Conservation (phyloP, 805 yeast genomes). For the Kodamaea jinghongensis region DNA sequence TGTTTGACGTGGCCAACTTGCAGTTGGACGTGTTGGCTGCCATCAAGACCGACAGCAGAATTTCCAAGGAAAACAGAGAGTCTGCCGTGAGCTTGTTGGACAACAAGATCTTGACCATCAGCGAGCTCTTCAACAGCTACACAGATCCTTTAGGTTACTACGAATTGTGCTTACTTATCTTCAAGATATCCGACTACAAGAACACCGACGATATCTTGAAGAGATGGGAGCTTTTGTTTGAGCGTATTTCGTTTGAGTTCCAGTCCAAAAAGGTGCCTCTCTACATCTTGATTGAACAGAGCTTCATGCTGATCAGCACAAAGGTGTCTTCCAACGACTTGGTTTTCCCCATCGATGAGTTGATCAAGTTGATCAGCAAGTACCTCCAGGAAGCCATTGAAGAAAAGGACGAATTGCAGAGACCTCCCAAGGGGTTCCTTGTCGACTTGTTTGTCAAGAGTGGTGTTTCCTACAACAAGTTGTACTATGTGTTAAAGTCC, state of each 20-base stretch:
- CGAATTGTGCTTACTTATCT: constrained; percentile 74
- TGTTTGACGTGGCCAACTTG: constrained; percentile 80
- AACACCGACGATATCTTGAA: constrained; percentile 77
- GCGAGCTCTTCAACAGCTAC: constrained; percentile 79
- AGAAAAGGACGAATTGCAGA: constrained; percentile 29
- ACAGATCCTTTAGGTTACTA: constrained; percentile 87
- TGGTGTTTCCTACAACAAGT: constrained; percentile 61
- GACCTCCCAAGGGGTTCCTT: constrained; percentile 52
- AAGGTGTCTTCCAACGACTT: constrained; percentile 66
- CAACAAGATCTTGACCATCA: constrained; percentile 63
- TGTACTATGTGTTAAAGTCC: constrained; percentile 63
- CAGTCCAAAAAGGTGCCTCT: constrained; percentile 33
- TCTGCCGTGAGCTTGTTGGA: constrained; percentile 56
- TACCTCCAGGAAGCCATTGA: constrained; percentile 43
- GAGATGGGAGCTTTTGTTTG: constrained; percentile 76
- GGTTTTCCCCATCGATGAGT: constrained; percentile 74
- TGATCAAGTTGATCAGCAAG: constrained; percentile 63
- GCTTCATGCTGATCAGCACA: constrained; percentile 54
- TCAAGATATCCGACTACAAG: constrained; percentile 81
- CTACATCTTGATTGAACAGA: constrained; percentile 34
- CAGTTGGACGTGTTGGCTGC: constrained; percentile 64
- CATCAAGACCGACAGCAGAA: constrained; percentile 51
- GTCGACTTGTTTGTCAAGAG: constrained; percentile 61
- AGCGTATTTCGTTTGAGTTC: constrained; percentile 41
- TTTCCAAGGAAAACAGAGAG: constrained; percentile 46